Evolutionary conservation across 2,329 filamentous ascomycete species (phyloP).

Genomic region (Clonostachys chloroleuca): DNA sequence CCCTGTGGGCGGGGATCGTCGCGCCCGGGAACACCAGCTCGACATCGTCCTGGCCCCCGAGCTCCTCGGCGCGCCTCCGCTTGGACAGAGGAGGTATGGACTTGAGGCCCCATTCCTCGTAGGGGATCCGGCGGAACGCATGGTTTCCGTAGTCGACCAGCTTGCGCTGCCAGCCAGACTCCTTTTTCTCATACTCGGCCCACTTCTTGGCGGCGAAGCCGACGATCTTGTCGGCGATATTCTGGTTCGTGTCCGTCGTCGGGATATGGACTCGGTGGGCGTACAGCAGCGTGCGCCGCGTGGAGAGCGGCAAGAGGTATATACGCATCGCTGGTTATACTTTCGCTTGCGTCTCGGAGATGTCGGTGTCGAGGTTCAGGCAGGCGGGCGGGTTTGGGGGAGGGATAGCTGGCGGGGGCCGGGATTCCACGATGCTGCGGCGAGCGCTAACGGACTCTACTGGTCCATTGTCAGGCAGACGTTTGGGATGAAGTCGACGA

Average conservation of each 20-base stretch:
- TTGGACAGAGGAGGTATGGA: slow-evolving; percentile 80
- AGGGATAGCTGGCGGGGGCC: too few species aligned
- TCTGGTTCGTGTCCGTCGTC: slow-evolving; percentile 37
- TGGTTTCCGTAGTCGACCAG: slow-evolving; percentile 84
- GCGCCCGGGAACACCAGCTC: slow-evolving; percentile 73
- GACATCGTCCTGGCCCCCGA: slow-evolving; percentile 58
- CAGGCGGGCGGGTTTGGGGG: too few species aligned
- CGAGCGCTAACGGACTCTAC: too few species aligned
- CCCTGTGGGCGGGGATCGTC: slow-evolving; percentile 60
- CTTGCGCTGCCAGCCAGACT: slow-evolving; percentile 82
- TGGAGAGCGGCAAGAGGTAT: slow-evolving; percentile 90
- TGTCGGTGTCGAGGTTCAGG: too few species aligned
- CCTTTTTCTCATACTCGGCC: slow-evolving; percentile 82
- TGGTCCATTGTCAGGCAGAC: too few species aligned
- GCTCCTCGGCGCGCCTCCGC: slow-evolving; percentile 58
- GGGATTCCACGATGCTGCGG: too few species aligned
- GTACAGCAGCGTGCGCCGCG: slow-evolving; percentile 85
- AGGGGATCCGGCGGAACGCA: slow-evolving; percentile 82
- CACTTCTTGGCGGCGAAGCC: slow-evolving; percentile 71
- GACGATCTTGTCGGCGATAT: slow-evolving; percentile 64
- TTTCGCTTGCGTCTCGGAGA: not conserved
- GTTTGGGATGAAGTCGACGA: too few species aligned
- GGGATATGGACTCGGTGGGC: slow-evolving; percentile 69
- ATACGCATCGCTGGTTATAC: slow-evolving; percentile 67
- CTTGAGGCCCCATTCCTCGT: slow-evolving; percentile 97